Evolutionary conservation across 345 rosid genomes (phyloP).

Genomic region (Lepidium africanum): DNA sequence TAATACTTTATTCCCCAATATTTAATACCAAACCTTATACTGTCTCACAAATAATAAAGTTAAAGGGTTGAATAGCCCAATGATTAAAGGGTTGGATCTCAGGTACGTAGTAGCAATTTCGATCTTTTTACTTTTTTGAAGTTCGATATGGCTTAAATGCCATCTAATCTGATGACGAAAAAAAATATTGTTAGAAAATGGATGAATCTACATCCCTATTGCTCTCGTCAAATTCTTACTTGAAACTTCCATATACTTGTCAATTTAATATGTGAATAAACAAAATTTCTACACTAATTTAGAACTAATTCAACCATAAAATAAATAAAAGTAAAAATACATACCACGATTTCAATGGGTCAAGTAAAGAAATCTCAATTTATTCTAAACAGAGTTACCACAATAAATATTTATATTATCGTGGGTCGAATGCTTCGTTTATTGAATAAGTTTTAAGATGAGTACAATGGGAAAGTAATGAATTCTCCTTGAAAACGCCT

Average conservation of each 20-base stretch:
- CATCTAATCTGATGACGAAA: too few relatives aligned
- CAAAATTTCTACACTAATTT: neutral
- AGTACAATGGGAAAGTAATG: too few relatives aligned
- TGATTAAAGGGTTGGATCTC: too few relatives aligned
- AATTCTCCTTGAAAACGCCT: too few relatives aligned
- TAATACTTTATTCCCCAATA: conserved; percentile 46
- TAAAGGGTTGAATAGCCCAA: too few relatives aligned
- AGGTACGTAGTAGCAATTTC: too few relatives aligned
- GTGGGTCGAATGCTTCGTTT: too few relatives aligned
- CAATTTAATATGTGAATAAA: neutral
- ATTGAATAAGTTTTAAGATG: too few relatives aligned
- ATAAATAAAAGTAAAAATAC: neutral
- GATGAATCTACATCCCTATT: conserved; percentile 20
- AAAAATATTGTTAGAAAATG: neutral
- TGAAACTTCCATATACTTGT: neutral
- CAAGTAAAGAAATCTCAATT: conserved; percentile 44
- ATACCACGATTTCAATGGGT: conserved; percentile 22
- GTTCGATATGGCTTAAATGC: too few relatives aligned
- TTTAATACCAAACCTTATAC: conserved; percentile 67
- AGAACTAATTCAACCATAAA: neutral
- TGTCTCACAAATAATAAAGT: neutral
- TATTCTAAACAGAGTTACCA: too few relatives aligned
- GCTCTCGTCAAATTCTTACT: neutral
- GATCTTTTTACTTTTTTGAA: too few relatives aligned
- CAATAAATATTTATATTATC: too few relatives aligned